These are phyloP conservation scores for Herpetospermum pedunculosum DNA, from an alignment of 306 rosid species.

Conservation along the genomic window DNA sequence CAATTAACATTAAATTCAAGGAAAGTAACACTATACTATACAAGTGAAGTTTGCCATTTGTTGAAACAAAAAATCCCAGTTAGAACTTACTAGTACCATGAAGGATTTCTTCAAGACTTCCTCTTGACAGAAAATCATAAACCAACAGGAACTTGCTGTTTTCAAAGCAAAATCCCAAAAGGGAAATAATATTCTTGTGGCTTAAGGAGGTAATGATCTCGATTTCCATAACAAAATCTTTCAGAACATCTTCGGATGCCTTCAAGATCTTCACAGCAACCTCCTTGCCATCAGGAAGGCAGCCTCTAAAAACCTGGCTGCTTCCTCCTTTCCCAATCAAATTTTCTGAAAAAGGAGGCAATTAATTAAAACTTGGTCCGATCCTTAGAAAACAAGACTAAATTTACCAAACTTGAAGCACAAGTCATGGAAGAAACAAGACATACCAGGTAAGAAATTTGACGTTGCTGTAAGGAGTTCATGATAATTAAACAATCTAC, in stretches of 20 bases:
- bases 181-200: constrained; percentile 82
- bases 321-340: constrained; percentile 92
- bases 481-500: constrained; percentile 61
- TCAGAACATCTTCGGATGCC: constrained; percentile 64
- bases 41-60: neutral
- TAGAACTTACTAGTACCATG: constrained; percentile 38
- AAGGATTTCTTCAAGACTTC: constrained; percentile 96
- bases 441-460: constrained; percentile 67
- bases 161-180: constrained; percentile 87
- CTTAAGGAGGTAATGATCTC: constrained; percentile 74
- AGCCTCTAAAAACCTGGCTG: constrained; percentile 82
- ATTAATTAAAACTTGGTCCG: neutral
- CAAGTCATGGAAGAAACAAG: neutral
- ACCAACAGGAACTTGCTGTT: constrained; percentile 71
- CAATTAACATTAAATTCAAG: neutral
- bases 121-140: constrained; percentile 83
- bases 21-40: neutral
- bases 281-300: constrained; percentile 80
- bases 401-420: neutral
- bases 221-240: constrained; percentile 72
- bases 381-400: neutral
- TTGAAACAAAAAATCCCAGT: neutral
- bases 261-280: constrained; percentile 87
- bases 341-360: constrained; percentile 42
- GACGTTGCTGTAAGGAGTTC: constrained; percentile 77